These are phyloP conservation scores for Plasmodium gaboni DNA, from an alignment of 169 alveolate genomes.

Conservation along the genomic window DNA sequence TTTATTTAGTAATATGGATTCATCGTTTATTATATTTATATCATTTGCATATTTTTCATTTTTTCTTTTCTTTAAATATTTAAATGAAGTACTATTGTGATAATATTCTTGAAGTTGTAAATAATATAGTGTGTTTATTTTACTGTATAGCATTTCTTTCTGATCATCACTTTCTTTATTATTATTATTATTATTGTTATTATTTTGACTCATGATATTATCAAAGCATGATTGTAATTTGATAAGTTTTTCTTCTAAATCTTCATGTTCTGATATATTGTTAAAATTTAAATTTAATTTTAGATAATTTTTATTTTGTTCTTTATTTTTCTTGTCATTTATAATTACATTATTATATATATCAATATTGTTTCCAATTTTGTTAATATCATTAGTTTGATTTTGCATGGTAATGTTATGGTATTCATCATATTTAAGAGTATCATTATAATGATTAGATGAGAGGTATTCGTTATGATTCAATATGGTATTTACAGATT, in stretches of 20 bases:
- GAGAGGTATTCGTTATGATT: conserved; percentile 34
- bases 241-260: conserved; percentile 20
- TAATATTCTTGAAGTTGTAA: conserved; percentile 25
- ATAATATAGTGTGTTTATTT: conserved; percentile 4
- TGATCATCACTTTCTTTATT: conserved; percentile 9
- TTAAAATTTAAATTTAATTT: neutral
- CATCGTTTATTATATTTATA: neutral
- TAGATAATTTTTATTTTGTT: neutral
- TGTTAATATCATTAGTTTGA: too few species aligned
- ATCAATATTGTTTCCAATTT: too few species aligned
- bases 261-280: neutral
- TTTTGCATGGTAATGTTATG: too few species aligned
- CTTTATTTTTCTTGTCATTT: neutral
- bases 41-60: neutral
- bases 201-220: conserved; percentile 27
- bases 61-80: conserved; percentile 37
- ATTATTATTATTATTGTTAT: conserved; percentile 11
- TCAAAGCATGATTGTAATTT: conserved; percentile 33
- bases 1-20: neutral
- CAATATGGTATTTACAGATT: conserved; percentile 39
- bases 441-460: neutral
- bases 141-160: neutral
- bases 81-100: conserved; percentile 50
- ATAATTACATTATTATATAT: too few species aligned
- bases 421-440: too few species aligned